Percentiles rank a stretch among this genome's conserved stretches.
Evolutionary conservation across 345 rosid genomes (phyloP).

Genomic region (Salix viminalis): DNA sequence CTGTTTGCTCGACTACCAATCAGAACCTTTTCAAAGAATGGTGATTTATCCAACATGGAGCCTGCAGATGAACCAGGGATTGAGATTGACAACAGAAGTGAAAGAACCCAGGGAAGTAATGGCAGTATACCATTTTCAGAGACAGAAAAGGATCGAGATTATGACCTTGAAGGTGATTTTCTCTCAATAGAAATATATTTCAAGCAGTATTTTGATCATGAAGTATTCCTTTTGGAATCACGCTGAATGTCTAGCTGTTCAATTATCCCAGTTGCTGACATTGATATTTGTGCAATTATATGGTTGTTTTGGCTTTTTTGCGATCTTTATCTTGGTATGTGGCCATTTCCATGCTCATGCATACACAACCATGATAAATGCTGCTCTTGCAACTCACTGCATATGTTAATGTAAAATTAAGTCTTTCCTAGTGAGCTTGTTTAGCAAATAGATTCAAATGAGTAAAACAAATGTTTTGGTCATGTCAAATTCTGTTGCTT

Average conservation of each 20-base stretch:
- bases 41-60: slow-evolving; percentile 35
- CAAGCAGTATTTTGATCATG: neutral
- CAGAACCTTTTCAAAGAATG: slow-evolving; percentile 43
- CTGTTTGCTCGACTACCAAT: slow-evolving; percentile 61
- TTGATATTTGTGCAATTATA: neutral
- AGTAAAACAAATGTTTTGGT: neutral
- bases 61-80: slow-evolving; percentile 44
- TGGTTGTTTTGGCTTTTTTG: neutral
- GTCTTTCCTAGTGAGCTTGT: neutral
- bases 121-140: slow-evolving; percentile 42
- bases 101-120: slow-evolving; percentile 50
- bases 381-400: neutral
- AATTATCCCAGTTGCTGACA: neutral
- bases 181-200: neutral
- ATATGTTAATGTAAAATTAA: neutral
- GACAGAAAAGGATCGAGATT: slow-evolving; percentile 36
- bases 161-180: slow-evolving; percentile 47
- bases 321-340: neutral
- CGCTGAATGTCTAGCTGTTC: slow-evolving; percentile 3
- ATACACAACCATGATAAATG: neutral
- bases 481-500: neutral
- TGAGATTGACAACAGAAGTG: slow-evolving; percentile 59
- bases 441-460: neutral
- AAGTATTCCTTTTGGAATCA: neutral
- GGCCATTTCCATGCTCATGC: neutral